Base-by-base conservation (phyloP, 1,139 yeast genomes). In the Debaryomyces subglobosus region DNA sequence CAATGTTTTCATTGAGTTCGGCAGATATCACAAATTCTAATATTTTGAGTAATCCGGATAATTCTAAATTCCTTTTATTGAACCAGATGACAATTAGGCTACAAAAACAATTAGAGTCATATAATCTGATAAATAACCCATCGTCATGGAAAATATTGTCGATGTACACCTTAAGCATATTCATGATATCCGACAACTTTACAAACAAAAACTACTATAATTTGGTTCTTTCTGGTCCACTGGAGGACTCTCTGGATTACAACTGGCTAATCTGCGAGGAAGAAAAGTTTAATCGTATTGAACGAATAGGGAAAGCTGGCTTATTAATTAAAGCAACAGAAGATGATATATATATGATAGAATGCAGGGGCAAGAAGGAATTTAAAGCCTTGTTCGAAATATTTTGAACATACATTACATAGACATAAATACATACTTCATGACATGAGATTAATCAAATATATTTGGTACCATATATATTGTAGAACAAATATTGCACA, bases 251-350 rank as follows among this genome's bases (percentile, higher is more conserved):
- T 3, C 56, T 54, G n/a, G 58, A 55, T 16, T 62, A 56, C 53
- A 62, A 55, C 49, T 76, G 80, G 80, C 55, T 68, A 24, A 64
- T 76, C 35, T 48, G 64, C 36, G 74, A 68, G 33, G 71, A 67
- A 23, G 68, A 65, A 4, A 71, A 64, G 47, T 53, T 50, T 41
- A 60, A 63, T 34, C 56, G 67, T 25, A 61, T 75, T 38, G 75
- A 74, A 53, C 63, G 66, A 48, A 74, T 76, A 33, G 81, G 81
- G 12, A 74, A 69, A 49, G 81, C 81, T 4, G 81, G 78, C 7
- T 61, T 76, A 52, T 64, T 76, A 55, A 64, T 76, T 34, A 71
- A 68, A 52, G 69, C 62, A 3, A 53, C 63, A 12, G 62, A 63
- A n/a, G 57, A 59, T 25, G 64, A 65, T 27, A 65, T 71, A 41